These are phyloP conservation scores for Metschnikowia continentalis DNA, from an alignment of 805 yeast genomes.

Conservation along the genomic window DNA sequence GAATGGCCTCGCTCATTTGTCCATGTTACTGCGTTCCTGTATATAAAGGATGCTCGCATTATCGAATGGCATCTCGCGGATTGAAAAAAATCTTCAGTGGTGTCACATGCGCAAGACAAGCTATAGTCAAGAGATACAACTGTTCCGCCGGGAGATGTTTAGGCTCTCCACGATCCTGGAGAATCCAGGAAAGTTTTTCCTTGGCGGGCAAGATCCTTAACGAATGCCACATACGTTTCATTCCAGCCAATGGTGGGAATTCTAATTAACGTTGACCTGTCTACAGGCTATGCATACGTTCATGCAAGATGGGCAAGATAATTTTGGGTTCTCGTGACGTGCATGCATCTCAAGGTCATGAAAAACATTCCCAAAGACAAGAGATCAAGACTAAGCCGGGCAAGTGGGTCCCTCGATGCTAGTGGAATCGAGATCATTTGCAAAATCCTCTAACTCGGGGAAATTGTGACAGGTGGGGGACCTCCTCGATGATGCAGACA, in stretches of 20 bases:
- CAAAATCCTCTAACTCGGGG: no score
- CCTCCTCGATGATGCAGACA: not conserved
- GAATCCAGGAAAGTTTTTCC: not conserved
- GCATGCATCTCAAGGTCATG: not conserved
- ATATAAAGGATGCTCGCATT: not conserved
- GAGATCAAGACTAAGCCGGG: no score
- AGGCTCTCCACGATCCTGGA: not conserved
- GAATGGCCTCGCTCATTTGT: not conserved
- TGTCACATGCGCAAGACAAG: not conserved
- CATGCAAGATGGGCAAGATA: conserved; percentile 4
- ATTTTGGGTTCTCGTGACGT: not conserved
- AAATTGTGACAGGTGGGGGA: not conserved
- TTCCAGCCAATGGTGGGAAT: conserved; percentile 1
- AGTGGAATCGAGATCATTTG: not conserved
- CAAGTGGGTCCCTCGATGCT: not conserved
- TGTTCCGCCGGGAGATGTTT: not conserved
- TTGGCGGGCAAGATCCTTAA: not conserved
- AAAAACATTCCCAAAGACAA: no score
- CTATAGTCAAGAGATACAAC: no score
- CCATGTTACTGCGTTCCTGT: not conserved
- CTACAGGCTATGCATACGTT: not conserved
- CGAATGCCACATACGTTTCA: no score
- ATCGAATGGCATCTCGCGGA: conserved; percentile 6
- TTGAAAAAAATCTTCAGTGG: not conserved
- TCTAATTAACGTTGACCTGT: not conserved